Conservation (phyloP, 345 rosid species). For the Brassica cretica region DNA sequence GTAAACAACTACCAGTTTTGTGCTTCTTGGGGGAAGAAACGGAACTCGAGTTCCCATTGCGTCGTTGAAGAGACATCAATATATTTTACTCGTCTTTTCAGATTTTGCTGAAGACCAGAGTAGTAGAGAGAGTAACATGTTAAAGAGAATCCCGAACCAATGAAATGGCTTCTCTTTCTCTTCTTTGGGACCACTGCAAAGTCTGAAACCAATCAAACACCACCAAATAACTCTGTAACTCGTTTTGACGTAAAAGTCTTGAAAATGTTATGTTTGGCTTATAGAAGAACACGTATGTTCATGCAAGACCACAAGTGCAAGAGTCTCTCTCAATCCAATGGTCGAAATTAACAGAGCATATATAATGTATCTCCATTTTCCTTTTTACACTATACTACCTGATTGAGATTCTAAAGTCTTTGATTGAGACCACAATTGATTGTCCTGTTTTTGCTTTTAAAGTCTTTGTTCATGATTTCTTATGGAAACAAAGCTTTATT, state of each 20-base stretch:
- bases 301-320: conserved; percentile 31
- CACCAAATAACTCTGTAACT: conserved; percentile 18
- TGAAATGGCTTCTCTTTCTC: neutral
- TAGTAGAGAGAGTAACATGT: conserved; percentile 8
- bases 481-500: conserved; percentile 16
- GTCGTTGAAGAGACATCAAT: conserved; percentile 42
- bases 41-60: conserved; percentile 36
- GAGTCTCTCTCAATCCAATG: conserved; percentile 18
- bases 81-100: conserved; percentile 6
- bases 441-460: conserved; percentile 13
- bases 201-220: conserved; percentile 10
- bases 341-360: conserved; percentile 5
- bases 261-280: conserved; percentile 27
- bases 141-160: conserved; percentile 26
- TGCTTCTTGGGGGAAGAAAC: conserved; percentile 32
- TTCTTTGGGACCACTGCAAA: conserved; percentile 27
- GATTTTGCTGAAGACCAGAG: conserved; percentile 13
- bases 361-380: neutral
- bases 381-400: neutral
- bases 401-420: neutral
- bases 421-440: conserved; percentile 14
- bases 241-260: neutral
- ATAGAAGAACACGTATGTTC: conserved; percentile 36
- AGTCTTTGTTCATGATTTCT: conserved; percentile 19
- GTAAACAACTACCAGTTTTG: conserved; percentile 22